Evolutionary conservation across 1,284 basidiomycete genomes (phyloP), one percentile per base, ranked within the genome.

Genomic region (Trichosporon sp.): DNA sequence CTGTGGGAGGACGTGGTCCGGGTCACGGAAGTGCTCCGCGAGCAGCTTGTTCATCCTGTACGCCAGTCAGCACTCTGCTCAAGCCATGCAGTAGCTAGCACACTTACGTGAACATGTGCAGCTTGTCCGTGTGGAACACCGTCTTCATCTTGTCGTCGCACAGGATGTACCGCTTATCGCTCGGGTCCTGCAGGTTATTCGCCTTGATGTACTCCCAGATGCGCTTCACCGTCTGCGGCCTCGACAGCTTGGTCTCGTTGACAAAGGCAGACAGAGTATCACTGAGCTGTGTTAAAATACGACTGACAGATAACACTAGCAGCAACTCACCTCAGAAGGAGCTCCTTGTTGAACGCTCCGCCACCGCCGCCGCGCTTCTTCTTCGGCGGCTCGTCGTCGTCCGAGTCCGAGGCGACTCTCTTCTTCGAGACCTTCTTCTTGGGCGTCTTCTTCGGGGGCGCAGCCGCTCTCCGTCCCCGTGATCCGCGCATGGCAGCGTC

Each of bases 171-270:
- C 85, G 80, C 77, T 81, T 83, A 76, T 87, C 86, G 31, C 65
- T 70, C 47, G 83, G 82, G 74, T 86, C 85, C 74, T 87, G 86
- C n/a, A 86, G 75, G 60, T 83, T 80, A 42, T 84, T 78, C 23
- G 73, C 81, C 73, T 87, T 87, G 75, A 87, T 83, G 72, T 86
- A 85, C 11, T 76, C 84, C 86, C 86, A 87, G n/a, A 87, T 82
- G 68, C 84, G 79, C 76, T 87, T 86, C 67, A 86, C 85, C 8
- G 83, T 82, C 68, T 85, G 85, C 2, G 85, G 85, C 42, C 86
- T 79, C 5, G 85, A 85, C 27, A 80, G 66, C 23, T 77, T 70
- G 1, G 72, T 67, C 63, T 80, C 78, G 18, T 77, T 77, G 8
- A 79, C 71, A 15, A 83, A 73, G 1, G 71, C 73, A 2, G 76